Evolutionary conservation across 345 rosid species (phyloP), one percentile per base, ranked within the genome.

Genomic region (Pistacia atlantica): DNA sequence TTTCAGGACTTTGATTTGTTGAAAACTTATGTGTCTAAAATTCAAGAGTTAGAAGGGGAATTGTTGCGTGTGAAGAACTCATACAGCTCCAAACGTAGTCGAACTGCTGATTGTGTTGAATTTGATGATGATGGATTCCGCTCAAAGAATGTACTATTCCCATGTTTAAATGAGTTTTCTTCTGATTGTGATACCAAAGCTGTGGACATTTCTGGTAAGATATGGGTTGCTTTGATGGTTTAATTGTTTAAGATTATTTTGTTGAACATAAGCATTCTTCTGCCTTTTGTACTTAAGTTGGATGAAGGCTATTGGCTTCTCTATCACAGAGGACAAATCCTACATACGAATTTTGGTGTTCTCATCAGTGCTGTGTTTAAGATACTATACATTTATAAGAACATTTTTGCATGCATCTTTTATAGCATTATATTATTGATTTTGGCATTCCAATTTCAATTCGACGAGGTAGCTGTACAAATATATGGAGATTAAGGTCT

Each of bases 21-120:
- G 67, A 93, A 84, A 66, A 85, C 74, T 73, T 91, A 96, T 73
- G 88, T 96, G 55, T 85, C 87, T 56, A 93, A 89, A 87, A 93
- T 93, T 86, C 97, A 96, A 86, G 97, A 92, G 69, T 84, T 93
- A 71, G 99, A 93, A 85, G 93, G 93, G 73, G 97, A 96, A 80
- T 65, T 96, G 79, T 72, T 91, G 79, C 90, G 80, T 59, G 45
- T 88, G 56, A 90, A 83, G 87, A 91, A 74, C 74, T 81, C 78
- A 48, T 76, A 83, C 67, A 86, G 79, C 60, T 74, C 85, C 66
- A 93, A 85, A 75, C 88, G 68, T 28, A 74, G 73, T 61, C 84
- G 76, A 62, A 72, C 79, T 79, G 72, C 86, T 25, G 90, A 83
- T 68, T 83, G 80, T 80, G 74, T 73, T 33, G 91, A 90, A 71